Evolutionary conservation across 192 early-diverging fungal genomes (phyloP).

Genomic region (Ramicandelaber brevisporus): DNA sequence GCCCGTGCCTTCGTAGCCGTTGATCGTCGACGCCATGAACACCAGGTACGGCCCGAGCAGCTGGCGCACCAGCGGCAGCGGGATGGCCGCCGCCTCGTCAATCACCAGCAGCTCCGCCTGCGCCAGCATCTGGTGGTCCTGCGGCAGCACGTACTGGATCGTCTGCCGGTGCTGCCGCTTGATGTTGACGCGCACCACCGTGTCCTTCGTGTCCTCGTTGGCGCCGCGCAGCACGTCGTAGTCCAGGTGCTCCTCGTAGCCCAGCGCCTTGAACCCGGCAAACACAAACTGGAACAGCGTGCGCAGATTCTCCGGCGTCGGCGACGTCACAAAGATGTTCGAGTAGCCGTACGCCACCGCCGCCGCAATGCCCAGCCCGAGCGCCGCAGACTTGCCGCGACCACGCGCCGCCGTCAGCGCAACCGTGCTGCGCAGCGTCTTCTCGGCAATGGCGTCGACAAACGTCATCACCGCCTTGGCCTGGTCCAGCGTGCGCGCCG

Average conservation of each 20-base stretch:
- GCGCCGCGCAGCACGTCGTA: conserved; percentile 98
- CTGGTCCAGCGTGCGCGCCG: conserved; percentile 76
- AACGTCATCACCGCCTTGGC: conserved; percentile 93
- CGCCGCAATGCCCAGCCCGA: conserved; percentile 81
- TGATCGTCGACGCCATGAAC: conserved; percentile 97
- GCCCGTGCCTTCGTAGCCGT: conserved; percentile 98
- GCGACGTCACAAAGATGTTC: conserved; percentile 97
- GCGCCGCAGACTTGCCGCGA: conserved; percentile 88
- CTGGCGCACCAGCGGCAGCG: conserved; percentile 70
- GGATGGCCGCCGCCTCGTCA: conserved; percentile 97
- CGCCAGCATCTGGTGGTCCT: conserved; percentile 72
- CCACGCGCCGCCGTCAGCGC: conserved; percentile 86
- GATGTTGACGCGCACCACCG: conserved; percentile 86
- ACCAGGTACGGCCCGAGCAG: conserved; percentile 87
- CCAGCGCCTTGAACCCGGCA: conserved; percentile 89
- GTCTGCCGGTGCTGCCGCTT: conserved; percentile 93
- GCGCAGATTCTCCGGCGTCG: conserved; percentile 91
- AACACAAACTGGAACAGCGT: conserved; percentile 97
- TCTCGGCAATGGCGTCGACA: conserved; percentile 87
- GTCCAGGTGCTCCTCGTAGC: conserved; percentile 97
- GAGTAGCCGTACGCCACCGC: conserved; percentile 97
- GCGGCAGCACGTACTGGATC: conserved; percentile 92
- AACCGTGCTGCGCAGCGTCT: conserved; percentile 73
- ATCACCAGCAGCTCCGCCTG: conserved; percentile 96
- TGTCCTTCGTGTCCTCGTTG: conserved; percentile 84